Percentiles rank a stretch among this genome's conserved stretches.
Conservation (phyloP, 768 basidiomycete genomes). For the Zangia roseola region DNA sequence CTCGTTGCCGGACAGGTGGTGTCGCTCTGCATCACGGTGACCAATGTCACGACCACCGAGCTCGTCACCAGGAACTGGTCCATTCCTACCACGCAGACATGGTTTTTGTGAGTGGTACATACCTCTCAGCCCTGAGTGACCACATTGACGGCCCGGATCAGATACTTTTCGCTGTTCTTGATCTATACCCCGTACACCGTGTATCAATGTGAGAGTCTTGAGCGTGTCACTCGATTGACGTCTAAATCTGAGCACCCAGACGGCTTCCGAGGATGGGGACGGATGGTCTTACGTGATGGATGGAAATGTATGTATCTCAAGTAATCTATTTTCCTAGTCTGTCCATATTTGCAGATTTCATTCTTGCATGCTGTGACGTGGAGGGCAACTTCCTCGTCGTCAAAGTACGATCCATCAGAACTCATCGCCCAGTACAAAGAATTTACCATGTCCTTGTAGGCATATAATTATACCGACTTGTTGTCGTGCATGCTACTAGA, state of each 20-base stretch:
- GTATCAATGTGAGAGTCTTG: conserved; percentile 63
- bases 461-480: conserved; percentile 83
- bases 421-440: background rate
- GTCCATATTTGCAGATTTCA: conserved; percentile 58
- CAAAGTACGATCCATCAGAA: conserved; percentile 43
- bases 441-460: conserved; percentile 36
- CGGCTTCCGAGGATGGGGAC: conserved; percentile 82
- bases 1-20: conserved; percentile 85
- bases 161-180: conserved; percentile 75
- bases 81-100: conserved; percentile 78
- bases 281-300: conserved; percentile 68
- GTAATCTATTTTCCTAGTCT: conserved; percentile 1
- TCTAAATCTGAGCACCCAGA: conserved; percentile 41
- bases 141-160: conserved; percentile 26
- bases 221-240: background rate
- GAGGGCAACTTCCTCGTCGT: conserved; percentile 88
- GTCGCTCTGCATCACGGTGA: conserved; percentile 86
- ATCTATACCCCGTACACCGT: conserved; percentile 89
- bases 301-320: conserved; percentile 71
- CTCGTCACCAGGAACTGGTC: conserved; percentile 67
- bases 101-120: conserved; percentile 73
- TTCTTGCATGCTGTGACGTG: conserved; percentile 79
- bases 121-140: background rate
- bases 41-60: conserved; percentile 84
- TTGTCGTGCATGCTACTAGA: conserved; percentile 92